Percentiles rank a stretch among this genome's conserved stretches.
Evolutionary conservation across 2,329 filamentous ascomycete species (phyloP).

Genomic region (Amylocarpus encephaloides): DNA sequence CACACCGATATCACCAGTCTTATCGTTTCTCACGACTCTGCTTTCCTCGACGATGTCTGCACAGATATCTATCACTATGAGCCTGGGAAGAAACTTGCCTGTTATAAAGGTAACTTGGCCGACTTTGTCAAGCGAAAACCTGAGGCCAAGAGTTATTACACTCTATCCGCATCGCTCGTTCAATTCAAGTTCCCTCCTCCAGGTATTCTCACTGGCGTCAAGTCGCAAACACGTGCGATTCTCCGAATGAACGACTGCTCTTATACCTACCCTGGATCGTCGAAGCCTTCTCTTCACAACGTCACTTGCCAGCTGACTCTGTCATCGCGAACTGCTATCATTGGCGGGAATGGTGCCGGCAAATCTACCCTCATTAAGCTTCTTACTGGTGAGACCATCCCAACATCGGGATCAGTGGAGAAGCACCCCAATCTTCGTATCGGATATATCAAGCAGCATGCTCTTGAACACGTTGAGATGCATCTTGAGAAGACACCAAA

Average conservation of each 20-base stretch:
- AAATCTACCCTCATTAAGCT: conserved; percentile 98
- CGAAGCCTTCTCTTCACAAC: conserved; percentile 80
- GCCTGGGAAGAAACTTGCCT: conserved; percentile 83
- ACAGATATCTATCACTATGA: conserved; percentile 99
- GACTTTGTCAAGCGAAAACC: conserved; percentile 84
- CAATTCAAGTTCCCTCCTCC: conserved; percentile 98
- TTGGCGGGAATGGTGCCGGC: conserved; percentile 94
- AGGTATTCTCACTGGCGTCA: conserved; percentile 89
- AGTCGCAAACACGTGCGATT: conserved; percentile 88
- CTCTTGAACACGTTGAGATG: conserved; percentile 98
- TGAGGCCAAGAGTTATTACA: conserved; percentile 98
- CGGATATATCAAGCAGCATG: conserved; percentile 99
- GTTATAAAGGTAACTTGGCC: conserved; percentile 76
- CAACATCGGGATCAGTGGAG: conserved; percentile 78
- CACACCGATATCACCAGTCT: conserved; percentile 94
- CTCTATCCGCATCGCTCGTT: conserved; percentile 76
- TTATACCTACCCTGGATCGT: conserved; percentile 85
- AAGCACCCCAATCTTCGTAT: conserved; percentile 99
- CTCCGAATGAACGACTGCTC: conserved; percentile 89
- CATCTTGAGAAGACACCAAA: conserved; percentile 98
- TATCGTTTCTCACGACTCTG: conserved; percentile 97
- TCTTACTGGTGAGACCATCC: conserved; percentile 85
- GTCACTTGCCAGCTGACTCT: conserved; percentile 83
- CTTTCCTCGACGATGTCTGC: conserved; percentile 93
- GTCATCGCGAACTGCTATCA: conserved; percentile 91